Evolutionary conservation across 2,329 filamentous ascomycete species (phyloP).

Genomic region (Tolypocladium inflatum): DNA sequence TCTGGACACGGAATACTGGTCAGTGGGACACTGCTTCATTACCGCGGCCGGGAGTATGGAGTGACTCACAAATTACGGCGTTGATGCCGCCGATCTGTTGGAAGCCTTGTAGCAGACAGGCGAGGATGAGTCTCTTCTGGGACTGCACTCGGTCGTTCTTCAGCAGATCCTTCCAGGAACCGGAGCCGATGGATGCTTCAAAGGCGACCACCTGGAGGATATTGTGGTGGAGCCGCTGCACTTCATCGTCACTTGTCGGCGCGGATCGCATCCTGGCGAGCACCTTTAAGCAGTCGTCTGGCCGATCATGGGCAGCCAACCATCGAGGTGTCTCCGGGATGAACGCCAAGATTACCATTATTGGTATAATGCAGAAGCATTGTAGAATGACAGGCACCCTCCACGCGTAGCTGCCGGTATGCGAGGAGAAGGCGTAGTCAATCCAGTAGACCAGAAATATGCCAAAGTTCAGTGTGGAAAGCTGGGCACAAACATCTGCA

Average conservation of each 20-base stretch:
- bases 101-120: constrained; percentile 18
- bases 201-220: constrained; percentile 22
- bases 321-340: constrained; percentile 34
- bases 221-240: constrained; percentile 14
- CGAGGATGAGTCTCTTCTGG: constrained; percentile 18
- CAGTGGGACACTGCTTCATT: neutral
- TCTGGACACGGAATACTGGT: constrained; percentile 11
- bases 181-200: constrained; percentile 20
- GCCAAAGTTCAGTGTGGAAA: constrained; percentile 37
- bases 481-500: constrained; percentile 32
- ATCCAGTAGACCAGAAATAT: constrained; percentile 37
- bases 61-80: constrained; percentile 29
- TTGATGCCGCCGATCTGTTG: constrained; percentile 42
- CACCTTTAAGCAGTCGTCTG: constrained; percentile 25
- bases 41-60: neutral
- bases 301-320: constrained; percentile 26
- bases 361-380: constrained; percentile 27
- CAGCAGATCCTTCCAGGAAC: constrained; percentile 19
- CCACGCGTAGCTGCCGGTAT: constrained; percentile 24
- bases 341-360: constrained; percentile 25
- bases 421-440: constrained; percentile 29
- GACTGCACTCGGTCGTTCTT: constrained; percentile 22
- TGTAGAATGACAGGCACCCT: constrained; percentile 31
- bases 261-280: constrained; percentile 22
- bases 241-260: constrained; percentile 11